Conservation (phyloP, 2,329 filamentous ascomycete genomes). For the Escovopsis sp. region DNA sequence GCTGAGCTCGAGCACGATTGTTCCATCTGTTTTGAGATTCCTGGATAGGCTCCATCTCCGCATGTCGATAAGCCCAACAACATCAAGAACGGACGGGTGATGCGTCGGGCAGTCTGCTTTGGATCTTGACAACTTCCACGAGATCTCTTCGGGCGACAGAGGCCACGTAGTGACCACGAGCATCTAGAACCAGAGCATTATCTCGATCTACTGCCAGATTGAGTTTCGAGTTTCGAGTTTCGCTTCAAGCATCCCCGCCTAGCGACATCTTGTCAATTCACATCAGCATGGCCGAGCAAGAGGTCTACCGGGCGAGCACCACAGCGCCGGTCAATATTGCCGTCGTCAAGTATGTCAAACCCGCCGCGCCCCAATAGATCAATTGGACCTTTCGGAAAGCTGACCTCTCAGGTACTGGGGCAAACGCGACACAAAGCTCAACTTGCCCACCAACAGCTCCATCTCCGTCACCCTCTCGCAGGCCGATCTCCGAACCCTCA, state of each 20-base stretch:
- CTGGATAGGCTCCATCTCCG: no score
- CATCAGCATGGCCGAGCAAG: slow-evolving; percentile 30
- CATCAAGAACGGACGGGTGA: no score
- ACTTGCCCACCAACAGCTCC: slow-evolving; percentile 95
- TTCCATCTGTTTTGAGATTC: no score
- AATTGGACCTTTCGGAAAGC: not conserved
- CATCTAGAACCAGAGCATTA: no score
- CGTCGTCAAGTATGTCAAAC: slow-evolving; percentile 65
- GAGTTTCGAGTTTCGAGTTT: not conserved
- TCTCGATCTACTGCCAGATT: no score
- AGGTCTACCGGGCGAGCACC: slow-evolving; percentile 81
- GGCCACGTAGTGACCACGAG: no score
- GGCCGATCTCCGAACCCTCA: slow-evolving; percentile 84
- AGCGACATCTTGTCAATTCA: slow-evolving; percentile 4
- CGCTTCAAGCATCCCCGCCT: not conserved
- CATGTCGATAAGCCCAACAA: no score
- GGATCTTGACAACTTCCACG: no score
- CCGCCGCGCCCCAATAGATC: not conserved
- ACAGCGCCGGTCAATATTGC: slow-evolving; percentile 97
- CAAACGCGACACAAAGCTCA: slow-evolving; percentile 84
- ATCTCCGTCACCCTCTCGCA: slow-evolving; percentile 94
- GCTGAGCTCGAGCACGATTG: no score
- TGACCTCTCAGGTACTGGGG: slow-evolving; percentile 57
- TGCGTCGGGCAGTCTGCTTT: no score
- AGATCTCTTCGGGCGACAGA: no score